These are phyloP conservation scores for Gracilaria caudata DNA, from an alignment of 23 red algal genomes.

Conservation along the genomic window DNA sequence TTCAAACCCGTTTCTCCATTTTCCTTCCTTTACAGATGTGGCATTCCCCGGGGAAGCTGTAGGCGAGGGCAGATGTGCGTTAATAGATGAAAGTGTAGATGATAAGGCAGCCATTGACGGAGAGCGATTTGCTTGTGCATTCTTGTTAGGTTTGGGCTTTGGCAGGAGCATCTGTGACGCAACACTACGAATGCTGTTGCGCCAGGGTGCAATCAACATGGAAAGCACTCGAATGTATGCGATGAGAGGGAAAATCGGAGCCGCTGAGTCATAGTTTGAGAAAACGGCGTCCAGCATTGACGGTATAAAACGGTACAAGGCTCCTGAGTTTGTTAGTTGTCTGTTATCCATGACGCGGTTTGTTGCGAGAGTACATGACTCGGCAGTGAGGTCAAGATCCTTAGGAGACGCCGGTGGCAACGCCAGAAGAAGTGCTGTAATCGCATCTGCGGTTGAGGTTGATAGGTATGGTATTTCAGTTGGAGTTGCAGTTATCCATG, in stretches of 20 bases:
- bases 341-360: background rate
- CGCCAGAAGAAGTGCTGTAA: constrained; percentile 28
- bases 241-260: constrained; percentile 16
- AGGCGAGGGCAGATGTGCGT: constrained; percentile 38
- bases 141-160: constrained; percentile 11
- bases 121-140: background rate
- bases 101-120: constrained; percentile 15
- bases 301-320: constrained; percentile 19
- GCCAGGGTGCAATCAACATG: constrained; percentile 44
- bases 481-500: constrained; percentile 11
- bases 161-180: constrained; percentile 14
- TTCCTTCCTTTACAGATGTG: constrained; percentile 14
- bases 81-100: constrained; percentile 55
- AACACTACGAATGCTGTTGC: background rate
- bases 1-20: constrained; percentile 25
- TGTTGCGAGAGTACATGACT: background rate
- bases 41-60: constrained; percentile 20
- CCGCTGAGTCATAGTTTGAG: constrained; percentile 25
- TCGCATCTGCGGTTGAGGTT: constrained; percentile 43
- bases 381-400: constrained; percentile 10
- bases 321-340: constrained; percentile 3
- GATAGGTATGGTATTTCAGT: constrained; percentile 16
- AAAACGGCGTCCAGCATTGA: constrained; percentile 21
- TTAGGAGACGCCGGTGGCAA: constrained; percentile 14
- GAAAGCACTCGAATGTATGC: constrained; percentile 48